Conservation (phyloP, 106 monocot species). For the Ottelia alismoides region DNA sequence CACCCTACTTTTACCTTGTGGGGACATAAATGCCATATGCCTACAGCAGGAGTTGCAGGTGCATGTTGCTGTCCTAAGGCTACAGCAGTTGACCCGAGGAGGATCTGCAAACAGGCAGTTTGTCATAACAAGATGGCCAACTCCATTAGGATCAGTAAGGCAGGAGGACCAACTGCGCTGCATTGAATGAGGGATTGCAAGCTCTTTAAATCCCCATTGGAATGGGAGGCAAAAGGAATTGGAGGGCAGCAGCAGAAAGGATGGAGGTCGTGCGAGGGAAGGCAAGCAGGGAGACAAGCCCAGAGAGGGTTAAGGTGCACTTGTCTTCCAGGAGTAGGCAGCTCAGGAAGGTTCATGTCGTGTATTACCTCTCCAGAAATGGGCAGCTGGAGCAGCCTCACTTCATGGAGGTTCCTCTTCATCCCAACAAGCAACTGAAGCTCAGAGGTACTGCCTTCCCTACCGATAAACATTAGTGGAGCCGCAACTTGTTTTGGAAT, state of each 20-base stretch:
- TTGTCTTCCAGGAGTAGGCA: constrained; percentile 6
- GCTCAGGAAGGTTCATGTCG: constrained; percentile 47
- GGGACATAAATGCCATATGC: no score
- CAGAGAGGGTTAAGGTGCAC: constrained; percentile 9
- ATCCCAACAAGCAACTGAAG: constrained; percentile 48
- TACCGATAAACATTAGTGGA: background rate
- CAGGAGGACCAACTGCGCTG: no score
- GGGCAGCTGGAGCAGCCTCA: constrained; percentile 96
- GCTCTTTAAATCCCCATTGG: background rate
- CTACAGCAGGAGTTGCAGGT: no score
- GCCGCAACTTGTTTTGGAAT: background rate
- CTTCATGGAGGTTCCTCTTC: constrained; percentile 76
- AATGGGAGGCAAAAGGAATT: background rate
- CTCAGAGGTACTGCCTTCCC: constrained; percentile 88
- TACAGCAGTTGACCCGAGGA: no score
- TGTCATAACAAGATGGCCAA: no score
- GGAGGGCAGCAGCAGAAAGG: background rate
- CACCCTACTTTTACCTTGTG: no score
- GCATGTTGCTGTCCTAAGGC: no score
- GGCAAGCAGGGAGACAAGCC: constrained; percentile 4
- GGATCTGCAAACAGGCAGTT: no score
- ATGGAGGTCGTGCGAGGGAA: constrained; percentile 1
- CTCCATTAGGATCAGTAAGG: no score
- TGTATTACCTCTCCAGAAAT: constrained; percentile 80
- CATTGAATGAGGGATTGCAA: no score